Conservation (phyloP, 345 rosid genomes). For the Arabidopsis arenosa region DNA sequence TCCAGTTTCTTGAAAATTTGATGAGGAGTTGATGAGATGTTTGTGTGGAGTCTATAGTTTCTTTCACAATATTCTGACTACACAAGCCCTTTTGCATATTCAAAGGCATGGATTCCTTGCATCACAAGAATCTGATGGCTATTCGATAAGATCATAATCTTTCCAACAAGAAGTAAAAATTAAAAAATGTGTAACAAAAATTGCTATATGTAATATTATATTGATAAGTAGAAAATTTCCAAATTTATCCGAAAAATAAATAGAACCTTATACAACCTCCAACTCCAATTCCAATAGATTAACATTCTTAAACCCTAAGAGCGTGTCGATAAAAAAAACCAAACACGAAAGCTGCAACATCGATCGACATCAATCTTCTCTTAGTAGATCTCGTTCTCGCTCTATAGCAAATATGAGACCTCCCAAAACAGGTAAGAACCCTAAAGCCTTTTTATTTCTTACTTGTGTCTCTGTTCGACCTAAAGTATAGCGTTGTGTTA, state of each 20-base stretch:
- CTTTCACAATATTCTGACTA: no score
- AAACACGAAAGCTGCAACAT: not conserved
- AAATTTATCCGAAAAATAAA: not conserved
- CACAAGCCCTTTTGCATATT: no score
- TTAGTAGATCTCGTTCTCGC: not conserved
- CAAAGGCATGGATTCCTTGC: no score
- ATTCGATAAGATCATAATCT: no score
- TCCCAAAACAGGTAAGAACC: conserved; percentile 8
- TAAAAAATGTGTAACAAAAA: no score
- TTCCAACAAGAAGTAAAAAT: no score
- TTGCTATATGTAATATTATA: no score
- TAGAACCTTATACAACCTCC: not conserved
- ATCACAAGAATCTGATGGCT: no score
- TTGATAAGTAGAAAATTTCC: not conserved
- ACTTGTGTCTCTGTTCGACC: not conserved
- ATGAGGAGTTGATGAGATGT: no score
- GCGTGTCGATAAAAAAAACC: not conserved
- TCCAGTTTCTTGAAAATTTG: no score
- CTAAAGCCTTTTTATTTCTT: not conserved
- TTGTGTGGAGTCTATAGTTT: no score
- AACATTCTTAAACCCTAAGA: not conserved
- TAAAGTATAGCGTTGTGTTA: not conserved
- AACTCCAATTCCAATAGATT: not conserved
- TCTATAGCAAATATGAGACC: conserved; percentile 19
- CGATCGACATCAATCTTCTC: not conserved